Percentiles rank a stretch among this genome's conserved stretches.
Evolutionary conservation across 306 rosid genomes (phyloP).

Genomic region (Luffa acutangula): DNA sequence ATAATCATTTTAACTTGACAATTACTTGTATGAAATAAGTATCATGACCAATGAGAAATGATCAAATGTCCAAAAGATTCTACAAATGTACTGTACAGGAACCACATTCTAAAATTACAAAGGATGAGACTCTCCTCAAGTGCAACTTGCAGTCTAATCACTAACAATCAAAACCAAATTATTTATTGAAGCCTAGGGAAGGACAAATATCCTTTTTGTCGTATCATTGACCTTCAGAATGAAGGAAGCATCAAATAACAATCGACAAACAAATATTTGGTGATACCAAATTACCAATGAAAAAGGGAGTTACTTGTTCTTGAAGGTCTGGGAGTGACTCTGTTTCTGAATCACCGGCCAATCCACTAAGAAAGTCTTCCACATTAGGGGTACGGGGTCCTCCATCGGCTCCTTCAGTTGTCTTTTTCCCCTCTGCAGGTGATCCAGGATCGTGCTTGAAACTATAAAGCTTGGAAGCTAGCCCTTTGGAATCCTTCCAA

Average conservation of each 20-base stretch:
- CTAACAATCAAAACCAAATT: background rate
- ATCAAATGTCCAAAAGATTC: background rate
- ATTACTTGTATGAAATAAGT: background rate
- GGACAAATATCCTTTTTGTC: background rate
- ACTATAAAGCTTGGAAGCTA: constrained; percentile 81
- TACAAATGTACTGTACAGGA: background rate
- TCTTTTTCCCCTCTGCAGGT: constrained; percentile 33
- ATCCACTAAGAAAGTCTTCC: constrained; percentile 49
- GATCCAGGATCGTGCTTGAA: constrained; percentile 60
- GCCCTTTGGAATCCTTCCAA: constrained; percentile 83
- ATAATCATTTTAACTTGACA: background rate
- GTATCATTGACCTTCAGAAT: background rate
- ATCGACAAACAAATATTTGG: background rate
- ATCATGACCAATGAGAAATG: background rate
- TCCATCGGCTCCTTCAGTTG: constrained; percentile 21
- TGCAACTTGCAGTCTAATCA: background rate
- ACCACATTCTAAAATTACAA: background rate
- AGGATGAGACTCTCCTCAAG: background rate
- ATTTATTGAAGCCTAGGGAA: background rate
- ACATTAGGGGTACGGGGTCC: constrained; percentile 31
- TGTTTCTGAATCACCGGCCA: constrained; percentile 44
- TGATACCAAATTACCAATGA: background rate
- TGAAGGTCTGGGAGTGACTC: constrained; percentile 69
- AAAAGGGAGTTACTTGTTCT: constrained; percentile 65
- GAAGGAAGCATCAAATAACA: background rate